phyloP scores from a whole-genome alignment of 2,329 filamentous ascomycete species.

The Aaosphaeria arxii region DNA sequence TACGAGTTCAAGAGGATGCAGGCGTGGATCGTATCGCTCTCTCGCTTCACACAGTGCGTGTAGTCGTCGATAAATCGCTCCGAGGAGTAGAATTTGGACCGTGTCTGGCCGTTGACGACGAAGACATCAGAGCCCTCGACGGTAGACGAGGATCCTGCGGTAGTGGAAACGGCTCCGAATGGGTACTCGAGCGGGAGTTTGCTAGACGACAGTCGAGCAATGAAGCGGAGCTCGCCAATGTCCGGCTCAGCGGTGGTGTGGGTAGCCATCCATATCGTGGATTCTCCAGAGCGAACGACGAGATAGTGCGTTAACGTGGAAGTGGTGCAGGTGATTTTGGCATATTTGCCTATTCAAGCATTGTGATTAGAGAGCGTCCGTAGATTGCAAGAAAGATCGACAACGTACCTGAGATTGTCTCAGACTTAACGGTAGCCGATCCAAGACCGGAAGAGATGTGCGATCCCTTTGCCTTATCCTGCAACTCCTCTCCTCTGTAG shows the following conservation, averaged over 20 bases:
- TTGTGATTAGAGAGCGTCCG: slow-evolving; percentile 2
- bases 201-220: slow-evolving; percentile 56
- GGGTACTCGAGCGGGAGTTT: slow-evolving; percentile 33
- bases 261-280: slow-evolving; percentile 55
- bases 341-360: slow-evolving; percentile 39
- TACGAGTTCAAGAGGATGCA: slow-evolving; percentile 58
- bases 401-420: slow-evolving; percentile 25
- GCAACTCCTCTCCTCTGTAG: slow-evolving; percentile 58
- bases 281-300: slow-evolving; percentile 59
- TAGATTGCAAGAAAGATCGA: neutral
- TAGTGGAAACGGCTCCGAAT: slow-evolving; percentile 51
- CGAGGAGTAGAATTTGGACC: slow-evolving; percentile 68
- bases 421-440: slow-evolving; percentile 53
- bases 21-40: slow-evolving; percentile 50
- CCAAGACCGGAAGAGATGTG: slow-evolving; percentile 60
- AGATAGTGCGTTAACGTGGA: slow-evolving; percentile 63
- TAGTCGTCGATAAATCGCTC: slow-evolving; percentile 68
- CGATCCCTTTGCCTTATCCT: slow-evolving; percentile 51
- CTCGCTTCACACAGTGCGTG: slow-evolving; percentile 59
- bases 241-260: slow-evolving; percentile 51
- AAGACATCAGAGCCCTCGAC: slow-evolving; percentile 56
- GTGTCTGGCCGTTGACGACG: slow-evolving; percentile 59
- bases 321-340: slow-evolving; percentile 61
- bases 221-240: slow-evolving; percentile 59
- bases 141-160: slow-evolving; percentile 47